These are phyloP conservation scores for Phytophthora europaea DNA, from an alignment of 352 stramenopile species.

Conservation along the genomic window DNA sequence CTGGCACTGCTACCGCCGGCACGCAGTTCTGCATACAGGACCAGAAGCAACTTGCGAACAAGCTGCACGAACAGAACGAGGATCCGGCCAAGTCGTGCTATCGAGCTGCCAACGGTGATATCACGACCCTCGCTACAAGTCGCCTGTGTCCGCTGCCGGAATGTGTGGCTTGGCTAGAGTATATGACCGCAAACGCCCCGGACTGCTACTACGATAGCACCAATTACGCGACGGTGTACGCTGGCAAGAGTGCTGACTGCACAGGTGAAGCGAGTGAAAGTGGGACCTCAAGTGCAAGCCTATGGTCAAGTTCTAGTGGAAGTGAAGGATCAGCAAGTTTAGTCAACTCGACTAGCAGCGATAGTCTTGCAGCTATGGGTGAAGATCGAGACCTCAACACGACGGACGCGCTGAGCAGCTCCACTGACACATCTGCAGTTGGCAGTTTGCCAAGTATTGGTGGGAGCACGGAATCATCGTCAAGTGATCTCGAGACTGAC, in stretches of 20 bases:
- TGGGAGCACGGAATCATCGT: conserved; percentile 8
- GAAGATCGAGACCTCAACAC: conserved; percentile 31
- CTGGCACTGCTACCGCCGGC: conserved; percentile 21
- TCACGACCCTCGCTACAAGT: conserved; percentile 59
- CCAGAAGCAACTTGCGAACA: conserved; percentile 64
- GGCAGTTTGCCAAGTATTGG: conserved; percentile 8
- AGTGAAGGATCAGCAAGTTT: conserved; percentile 4
- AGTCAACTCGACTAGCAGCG: conserved; percentile 10
- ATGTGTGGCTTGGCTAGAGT: conserved; percentile 63
- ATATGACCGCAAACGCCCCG: conserved; percentile 62
- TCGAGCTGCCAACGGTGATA: conserved; percentile 55
- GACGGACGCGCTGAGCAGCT: conserved; percentile 5
- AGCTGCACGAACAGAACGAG: conserved; percentile 64
- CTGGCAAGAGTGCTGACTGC: conserved; percentile 61
- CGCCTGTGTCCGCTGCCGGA: conserved; percentile 61
- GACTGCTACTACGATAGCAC: conserved; percentile 75
- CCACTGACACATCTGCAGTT: neutral
- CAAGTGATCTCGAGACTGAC: conserved; percentile 3
- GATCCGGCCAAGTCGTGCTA: conserved; percentile 72
- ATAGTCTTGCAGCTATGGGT: conserved; percentile 4
- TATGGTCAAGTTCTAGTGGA: conserved; percentile 13
- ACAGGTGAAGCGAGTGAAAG: conserved; percentile 18
- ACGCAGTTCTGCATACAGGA: conserved; percentile 62
- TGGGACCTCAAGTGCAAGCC: conserved; percentile 7
- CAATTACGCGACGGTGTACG: conserved; percentile 64